Conservation (phyloP, 2,329 filamentous ascomycete species). For the Cladophialophora immunda region DNA sequence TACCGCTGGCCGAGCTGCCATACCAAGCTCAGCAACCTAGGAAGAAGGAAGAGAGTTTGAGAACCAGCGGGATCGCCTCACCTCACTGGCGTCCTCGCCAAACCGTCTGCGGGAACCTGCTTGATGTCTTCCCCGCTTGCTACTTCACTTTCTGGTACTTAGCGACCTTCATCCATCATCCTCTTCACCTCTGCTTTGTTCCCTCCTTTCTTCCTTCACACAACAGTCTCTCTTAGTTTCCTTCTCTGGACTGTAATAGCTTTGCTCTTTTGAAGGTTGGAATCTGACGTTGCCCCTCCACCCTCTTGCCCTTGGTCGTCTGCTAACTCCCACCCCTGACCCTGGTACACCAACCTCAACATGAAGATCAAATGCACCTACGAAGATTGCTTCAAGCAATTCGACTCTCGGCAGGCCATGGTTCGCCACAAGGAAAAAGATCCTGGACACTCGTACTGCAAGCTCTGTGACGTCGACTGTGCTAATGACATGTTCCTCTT, state of each 20-base stretch:
- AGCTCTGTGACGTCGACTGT: slow-evolving; percentile 56
- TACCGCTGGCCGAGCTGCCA: neutral
- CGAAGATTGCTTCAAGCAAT: slow-evolving; percentile 55
- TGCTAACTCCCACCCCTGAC: neutral
- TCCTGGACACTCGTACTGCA: slow-evolving; percentile 52
- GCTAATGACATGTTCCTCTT: slow-evolving; percentile 54
- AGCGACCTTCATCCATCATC: neutral
- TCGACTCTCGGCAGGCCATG: slow-evolving; percentile 57
- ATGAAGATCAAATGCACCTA: slow-evolving; percentile 53
- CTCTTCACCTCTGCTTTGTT: neutral
- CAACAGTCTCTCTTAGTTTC: neutral
- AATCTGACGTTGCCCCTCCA: neutral
- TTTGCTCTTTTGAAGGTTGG: neutral
- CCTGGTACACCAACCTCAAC: slow-evolving; percentile 10
- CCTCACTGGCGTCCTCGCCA: neutral
- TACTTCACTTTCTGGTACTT: neutral
- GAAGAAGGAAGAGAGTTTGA: neutral
- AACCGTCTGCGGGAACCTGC: neutral
- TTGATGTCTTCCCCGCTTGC: neutral
- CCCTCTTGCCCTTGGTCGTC: too few species aligned
- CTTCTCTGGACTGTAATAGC: neutral
- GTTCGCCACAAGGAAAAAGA: slow-evolving; percentile 59
- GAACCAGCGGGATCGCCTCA: neutral
- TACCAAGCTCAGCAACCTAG: neutral
- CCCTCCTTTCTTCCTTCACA: neutral